phyloP scores from a whole-genome alignment of 2,329 filamentous ascomycete species.

The Periconia macrospinosa region DNA sequence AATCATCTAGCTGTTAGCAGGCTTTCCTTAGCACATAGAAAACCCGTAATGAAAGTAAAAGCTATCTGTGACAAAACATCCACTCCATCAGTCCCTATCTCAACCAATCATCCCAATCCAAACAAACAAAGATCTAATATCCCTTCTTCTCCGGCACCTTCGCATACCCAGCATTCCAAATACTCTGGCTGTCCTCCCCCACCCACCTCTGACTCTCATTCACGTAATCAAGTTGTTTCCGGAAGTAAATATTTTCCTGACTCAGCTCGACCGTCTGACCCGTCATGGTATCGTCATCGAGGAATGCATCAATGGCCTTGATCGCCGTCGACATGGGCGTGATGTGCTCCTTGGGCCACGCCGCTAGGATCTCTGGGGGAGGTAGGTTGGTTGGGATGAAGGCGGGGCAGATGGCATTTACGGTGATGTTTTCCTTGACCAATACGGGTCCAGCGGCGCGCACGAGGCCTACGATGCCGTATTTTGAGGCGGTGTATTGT shows the following conservation, averaged over 20 bases:
- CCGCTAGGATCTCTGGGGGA: constrained; percentile 40
- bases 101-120: too few relatives aligned
- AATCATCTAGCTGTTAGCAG: too few relatives aligned
- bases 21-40: too few relatives aligned
- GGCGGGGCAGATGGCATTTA: constrained; percentile 47
- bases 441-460: constrained; percentile 39
- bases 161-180: constrained; percentile 39
- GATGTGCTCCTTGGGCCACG: constrained; percentile 44
- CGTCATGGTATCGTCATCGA: constrained; percentile 36
- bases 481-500: constrained; percentile 48
- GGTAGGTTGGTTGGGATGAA: constrained; percentile 45
- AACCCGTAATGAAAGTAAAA: too few relatives aligned
- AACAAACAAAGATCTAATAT: constrained; percentile 8
- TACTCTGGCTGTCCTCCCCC: constrained; percentile 26
- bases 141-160: constrained; percentile 25
- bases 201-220: constrained; percentile 47
- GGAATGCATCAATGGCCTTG: constrained; percentile 43
- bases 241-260: constrained; percentile 46
- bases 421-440: constrained; percentile 38
- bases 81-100: too few relatives aligned
- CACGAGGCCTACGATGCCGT: constrained; percentile 45
- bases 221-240: constrained; percentile 41
- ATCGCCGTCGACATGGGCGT: constrained; percentile 46
- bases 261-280: constrained; percentile 47
- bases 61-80: too few relatives aligned